These are phyloP conservation scores for Globisporangium abappressorium DNA, from an alignment of 352 stramenopile species.

Conservation along the genomic window DNA sequence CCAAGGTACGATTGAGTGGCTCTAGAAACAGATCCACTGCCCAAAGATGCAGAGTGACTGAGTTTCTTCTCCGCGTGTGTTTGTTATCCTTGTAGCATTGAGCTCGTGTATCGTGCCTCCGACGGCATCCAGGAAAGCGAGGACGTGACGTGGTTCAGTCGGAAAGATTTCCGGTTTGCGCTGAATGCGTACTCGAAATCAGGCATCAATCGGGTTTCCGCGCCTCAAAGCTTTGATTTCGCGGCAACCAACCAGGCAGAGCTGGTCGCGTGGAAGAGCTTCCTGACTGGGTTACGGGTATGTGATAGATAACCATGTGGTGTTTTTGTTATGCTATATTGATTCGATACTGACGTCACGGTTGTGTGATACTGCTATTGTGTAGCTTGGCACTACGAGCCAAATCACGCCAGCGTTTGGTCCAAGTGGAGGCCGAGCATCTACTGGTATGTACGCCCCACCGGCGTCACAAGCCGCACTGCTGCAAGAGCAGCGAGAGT, in stretches of 20 bases:
- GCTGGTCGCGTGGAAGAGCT: constrained; percentile 68
- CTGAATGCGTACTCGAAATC: constrained; percentile 60
- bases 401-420: constrained; percentile 29
- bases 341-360: neutral
- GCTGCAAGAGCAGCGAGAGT: constrained; percentile 53
- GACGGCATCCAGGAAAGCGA: constrained; percentile 59
- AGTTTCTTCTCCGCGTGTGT: neutral
- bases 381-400: constrained; percentile 21
- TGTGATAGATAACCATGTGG: neutral
- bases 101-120: constrained; percentile 59
- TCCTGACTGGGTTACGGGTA: constrained; percentile 58
- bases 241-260: constrained; percentile 53
- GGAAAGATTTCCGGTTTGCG: constrained; percentile 64
- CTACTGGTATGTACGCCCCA: neutral
- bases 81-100: constrained; percentile 20
- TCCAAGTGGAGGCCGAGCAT: constrained; percentile 2
- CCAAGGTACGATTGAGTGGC: constrained; percentile 33
- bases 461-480: constrained; percentile 16
- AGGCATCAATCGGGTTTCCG: constrained; percentile 57
- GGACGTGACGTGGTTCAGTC: constrained; percentile 63
- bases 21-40: neutral
- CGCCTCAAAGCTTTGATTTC: constrained; percentile 63
- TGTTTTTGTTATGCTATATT: neutral
- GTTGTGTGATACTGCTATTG: neutral
- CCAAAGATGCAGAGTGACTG: neutral